Evolutionary conservation across 805 yeast species (phyloP).

Genomic region (Starmerella ratchasimensis): DNA sequence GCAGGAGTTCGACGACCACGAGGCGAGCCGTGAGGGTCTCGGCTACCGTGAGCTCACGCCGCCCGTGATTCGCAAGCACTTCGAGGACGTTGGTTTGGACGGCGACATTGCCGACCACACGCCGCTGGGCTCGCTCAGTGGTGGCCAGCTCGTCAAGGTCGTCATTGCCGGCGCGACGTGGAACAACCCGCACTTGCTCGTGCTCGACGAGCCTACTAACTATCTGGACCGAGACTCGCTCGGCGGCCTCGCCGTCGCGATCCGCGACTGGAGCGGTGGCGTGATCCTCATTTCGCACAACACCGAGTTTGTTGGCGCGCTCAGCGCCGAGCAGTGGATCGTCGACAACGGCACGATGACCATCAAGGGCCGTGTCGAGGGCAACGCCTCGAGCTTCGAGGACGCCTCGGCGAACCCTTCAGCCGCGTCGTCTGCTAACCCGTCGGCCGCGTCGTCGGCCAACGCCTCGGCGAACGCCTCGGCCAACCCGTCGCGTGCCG

Average conservation of each 20-base stretch:
- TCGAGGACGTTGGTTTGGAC: constrained; percentile 92
- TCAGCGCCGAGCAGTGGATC: constrained; percentile 97
- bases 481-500: constrained; percentile 33
- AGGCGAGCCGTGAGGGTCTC: constrained; percentile 97
- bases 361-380: constrained; percentile 57
- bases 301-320: constrained; percentile 90
- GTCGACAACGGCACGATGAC: constrained; percentile 85
- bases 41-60: constrained; percentile 94
- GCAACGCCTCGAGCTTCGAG: constrained; percentile 57
- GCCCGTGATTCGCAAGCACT: constrained; percentile 85
- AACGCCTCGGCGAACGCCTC: constrained; percentile 36
- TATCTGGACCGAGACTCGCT: constrained; percentile 94
- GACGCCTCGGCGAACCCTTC: constrained; percentile 74
- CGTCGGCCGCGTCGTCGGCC: constrained; percentile 15
- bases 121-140: constrained; percentile 89
- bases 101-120: constrained; percentile 98
- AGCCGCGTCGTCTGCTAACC: constrained; percentile 36
- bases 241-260: constrained; percentile 95
- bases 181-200: constrained; percentile 96
- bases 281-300: constrained; percentile 97
- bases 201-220: constrained; percentile 95
- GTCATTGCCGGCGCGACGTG: constrained; percentile 99
- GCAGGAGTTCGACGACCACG: constrained; percentile 96
- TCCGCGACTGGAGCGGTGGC: constrained; percentile 97
- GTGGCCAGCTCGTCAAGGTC: constrained; percentile 95